Conservation (phyloP, 352 stramenopile species). For the Phytophthora fragariae region DNA sequence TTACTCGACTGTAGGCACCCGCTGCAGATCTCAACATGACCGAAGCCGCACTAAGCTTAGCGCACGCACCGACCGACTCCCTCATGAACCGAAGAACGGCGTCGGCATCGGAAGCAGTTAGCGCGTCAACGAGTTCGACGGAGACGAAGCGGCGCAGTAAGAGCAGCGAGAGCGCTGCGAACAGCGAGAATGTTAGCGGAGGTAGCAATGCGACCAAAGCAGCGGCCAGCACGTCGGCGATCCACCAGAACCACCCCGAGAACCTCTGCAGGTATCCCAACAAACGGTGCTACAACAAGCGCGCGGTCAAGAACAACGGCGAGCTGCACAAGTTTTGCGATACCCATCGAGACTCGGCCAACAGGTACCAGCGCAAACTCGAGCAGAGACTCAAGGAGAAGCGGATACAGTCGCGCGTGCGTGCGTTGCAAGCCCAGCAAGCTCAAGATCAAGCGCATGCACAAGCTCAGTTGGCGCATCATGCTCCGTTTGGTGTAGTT, state of each 20-base stretch:
- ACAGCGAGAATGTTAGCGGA: slow-evolving; percentile 34
- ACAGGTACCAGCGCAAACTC: slow-evolving; percentile 69
- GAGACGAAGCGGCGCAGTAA: slow-evolving; percentile 28
- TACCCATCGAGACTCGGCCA: slow-evolving; percentile 61
- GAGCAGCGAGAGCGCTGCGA: slow-evolving; percentile 28
- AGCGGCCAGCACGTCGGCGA: slow-evolving; percentile 12
- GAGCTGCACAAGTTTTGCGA: slow-evolving; percentile 77
- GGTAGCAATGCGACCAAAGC: slow-evolving; percentile 25
- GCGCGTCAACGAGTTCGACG: slow-evolving; percentile 16
- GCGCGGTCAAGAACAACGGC: slow-evolving; percentile 74
- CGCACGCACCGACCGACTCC: slow-evolving; percentile 24
- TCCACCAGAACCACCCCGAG: slow-evolving; percentile 35
- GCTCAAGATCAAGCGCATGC: slow-evolving; percentile 25
- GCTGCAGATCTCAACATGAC: slow-evolving; percentile 45
- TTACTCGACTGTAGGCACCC: slow-evolving; percentile 6
- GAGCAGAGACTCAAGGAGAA: slow-evolving; percentile 54
- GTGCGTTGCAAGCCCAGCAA: slow-evolving; percentile 36
- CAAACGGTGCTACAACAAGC: slow-evolving; percentile 64
- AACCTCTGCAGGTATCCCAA: slow-evolving; percentile 68
- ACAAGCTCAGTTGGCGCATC: slow-evolving; percentile 29
- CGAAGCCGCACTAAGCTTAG: slow-evolving; percentile 30
- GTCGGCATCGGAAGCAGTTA: slow-evolving; percentile 23
- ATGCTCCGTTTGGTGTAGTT: slow-evolving; percentile 3
- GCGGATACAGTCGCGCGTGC: slow-evolving; percentile 38
- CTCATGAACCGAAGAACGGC: slow-evolving; percentile 37